Base-by-base conservation (phyloP, 2,329 filamentous ascomycete genomes). In the Phyllosticta citribraziliensis region DNA sequence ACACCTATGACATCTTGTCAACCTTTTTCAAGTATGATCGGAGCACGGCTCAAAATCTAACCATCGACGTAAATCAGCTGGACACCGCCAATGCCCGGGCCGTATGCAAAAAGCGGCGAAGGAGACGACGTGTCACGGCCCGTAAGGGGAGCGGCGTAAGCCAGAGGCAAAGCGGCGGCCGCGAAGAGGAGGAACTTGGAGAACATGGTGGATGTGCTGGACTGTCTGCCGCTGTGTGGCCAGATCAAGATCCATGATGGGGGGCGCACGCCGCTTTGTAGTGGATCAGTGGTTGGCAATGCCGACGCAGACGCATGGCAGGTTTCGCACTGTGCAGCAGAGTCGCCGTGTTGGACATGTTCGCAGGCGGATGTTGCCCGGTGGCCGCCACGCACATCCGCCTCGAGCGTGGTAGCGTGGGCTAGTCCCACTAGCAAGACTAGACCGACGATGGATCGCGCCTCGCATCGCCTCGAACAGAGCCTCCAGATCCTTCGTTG, bases 11-110 rank as follows among this genome's bases (percentile, higher is more conserved):
- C 12, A 12, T 22, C 22, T 8, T 54, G 52, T 59, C 19, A 59
- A n/a, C 40, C 14, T 17, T 24, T 14, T 27, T 19, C 6, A 5
- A 55, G 4, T 30, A 17, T 22, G 14, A 22, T 30, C 17, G 17
- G n/a, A 17, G 6, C 40, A 47, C 17, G 40, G 40, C 40, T 47
- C 40, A 47, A 11, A 14, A 8, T 33, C 54, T 2, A 10, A 53
- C 58, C 58, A n/a, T 60, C 58, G 12, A 54, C 58, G 14, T 60
- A 56, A 22, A 52, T 52, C 47, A 56, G 22, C 3, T 53, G 54
- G 2, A 60, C 47, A 19, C 58, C 58, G 17, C 58, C 53, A 2
- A 60, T 60, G 3, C 50, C 54, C 3, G 47, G n/a, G 3, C 58
- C 53, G 19, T 60, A 60, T 6, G 33, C 58, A 40, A 51, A 60